Percentiles rank a stretch among this genome's conserved stretches.
phyloP scores from a whole-genome alignment of 345 rosid genomes.

The Eutrema japonicum region DNA sequence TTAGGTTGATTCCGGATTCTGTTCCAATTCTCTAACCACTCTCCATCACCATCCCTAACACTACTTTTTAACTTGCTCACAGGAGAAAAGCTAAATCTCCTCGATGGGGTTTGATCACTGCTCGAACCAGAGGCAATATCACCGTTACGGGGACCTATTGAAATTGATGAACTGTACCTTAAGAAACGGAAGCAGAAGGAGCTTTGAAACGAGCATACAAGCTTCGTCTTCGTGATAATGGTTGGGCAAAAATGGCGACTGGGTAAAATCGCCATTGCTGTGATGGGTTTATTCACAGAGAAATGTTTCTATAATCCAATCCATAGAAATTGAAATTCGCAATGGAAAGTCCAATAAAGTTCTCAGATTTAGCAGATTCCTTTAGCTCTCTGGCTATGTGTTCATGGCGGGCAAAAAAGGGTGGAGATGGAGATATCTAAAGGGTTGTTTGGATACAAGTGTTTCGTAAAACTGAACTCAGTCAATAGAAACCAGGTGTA shows the following conservation, averaged over 20 bases:
- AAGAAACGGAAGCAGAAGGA: conserved; percentile 55
- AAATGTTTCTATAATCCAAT: not conserved
- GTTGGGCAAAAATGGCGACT: conserved; percentile 60
- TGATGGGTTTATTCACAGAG: not conserved
- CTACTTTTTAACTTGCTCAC: conserved; percentile 11
- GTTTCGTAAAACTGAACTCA: not conserved
- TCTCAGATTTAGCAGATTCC: conserved; percentile 14
- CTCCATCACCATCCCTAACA: conserved; percentile 34
- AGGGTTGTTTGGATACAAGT: conserved; percentile 32
- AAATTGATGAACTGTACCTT: conserved; percentile 51
- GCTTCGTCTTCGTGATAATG: conserved; percentile 30
- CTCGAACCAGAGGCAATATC: conserved; percentile 31
- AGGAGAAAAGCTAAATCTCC: conserved; percentile 41
- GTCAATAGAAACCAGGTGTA: not conserved
- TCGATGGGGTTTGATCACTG: conserved; percentile 37
- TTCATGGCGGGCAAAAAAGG: conserved; percentile 38
- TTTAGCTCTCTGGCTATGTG: conserved; percentile 31
- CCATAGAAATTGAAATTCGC: not conserved
- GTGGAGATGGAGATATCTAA: conserved; percentile 6
- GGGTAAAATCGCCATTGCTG: conserved; percentile 66
- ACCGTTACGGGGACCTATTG: conserved; percentile 37
- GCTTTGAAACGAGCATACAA: conserved; percentile 34
- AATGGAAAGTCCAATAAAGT: not conserved
- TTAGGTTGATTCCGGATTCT: conserved; percentile 51
- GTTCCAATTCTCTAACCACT: conserved; percentile 62